phyloP scores from a whole-genome alignment of 2,329 filamentous ascomycete genomes.

The Phialophora macrospora region DNA sequence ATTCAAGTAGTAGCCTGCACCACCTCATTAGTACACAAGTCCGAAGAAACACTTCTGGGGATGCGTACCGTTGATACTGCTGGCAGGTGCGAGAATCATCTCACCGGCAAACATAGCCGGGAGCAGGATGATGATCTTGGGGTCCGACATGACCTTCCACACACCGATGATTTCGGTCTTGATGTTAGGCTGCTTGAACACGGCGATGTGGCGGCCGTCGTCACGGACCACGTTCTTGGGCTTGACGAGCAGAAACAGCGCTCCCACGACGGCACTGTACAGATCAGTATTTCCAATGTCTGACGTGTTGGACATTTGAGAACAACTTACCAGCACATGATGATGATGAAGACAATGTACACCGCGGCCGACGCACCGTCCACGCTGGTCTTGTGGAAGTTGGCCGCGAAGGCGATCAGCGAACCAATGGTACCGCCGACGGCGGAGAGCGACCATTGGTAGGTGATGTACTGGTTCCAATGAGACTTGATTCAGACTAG shows the following conservation, averaged over 20 bases:
- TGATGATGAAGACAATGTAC: conserved; percentile 32
- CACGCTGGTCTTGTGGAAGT: conserved; percentile 17
- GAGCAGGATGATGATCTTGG: conserved; percentile 23
- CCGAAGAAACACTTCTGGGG: no score
- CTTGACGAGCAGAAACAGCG: conserved; percentile 20
- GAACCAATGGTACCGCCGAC: conserved; percentile 28
- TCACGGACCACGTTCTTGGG: conserved; percentile 33
- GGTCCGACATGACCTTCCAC: conserved; percentile 20
- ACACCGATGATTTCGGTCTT: conserved; percentile 8
- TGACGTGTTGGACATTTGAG: no score
- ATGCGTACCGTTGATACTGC: conserved; percentile 20
- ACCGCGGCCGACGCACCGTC: conserved; percentile 27
- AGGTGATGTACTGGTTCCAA: conserved; percentile 21
- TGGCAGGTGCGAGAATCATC: conserved; percentile 21
- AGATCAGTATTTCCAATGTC: no score
- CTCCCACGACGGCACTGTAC: conserved; percentile 21
- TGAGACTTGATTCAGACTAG: background rate
- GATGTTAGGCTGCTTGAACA: conserved; percentile 24
- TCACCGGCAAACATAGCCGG: conserved; percentile 26
- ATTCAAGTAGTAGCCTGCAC: conserved; percentile 27
- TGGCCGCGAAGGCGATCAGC: conserved; percentile 29
- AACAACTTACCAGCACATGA: conserved; percentile 2
- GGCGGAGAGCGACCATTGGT: conserved; percentile 26
- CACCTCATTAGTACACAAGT: background rate
- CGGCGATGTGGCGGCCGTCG: conserved; percentile 36